Evolutionary conservation across 257 asterid species (phyloP).

Genomic region (Pogostemon cablin): DNA sequence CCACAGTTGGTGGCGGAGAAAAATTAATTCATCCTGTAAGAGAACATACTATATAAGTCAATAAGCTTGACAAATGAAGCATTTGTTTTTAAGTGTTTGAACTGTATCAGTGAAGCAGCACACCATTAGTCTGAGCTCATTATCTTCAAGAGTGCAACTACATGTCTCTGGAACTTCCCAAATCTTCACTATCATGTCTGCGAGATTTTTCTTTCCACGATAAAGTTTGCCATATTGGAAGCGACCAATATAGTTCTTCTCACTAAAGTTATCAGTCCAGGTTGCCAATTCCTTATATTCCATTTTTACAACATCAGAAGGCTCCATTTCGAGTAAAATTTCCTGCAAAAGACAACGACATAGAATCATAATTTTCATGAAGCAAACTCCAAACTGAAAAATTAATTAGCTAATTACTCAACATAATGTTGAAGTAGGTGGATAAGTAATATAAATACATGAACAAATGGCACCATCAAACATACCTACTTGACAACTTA

Average conservation of each 20-base stretch:
- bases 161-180: slow-evolving; percentile 9
- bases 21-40: slow-evolving; percentile 11
- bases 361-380: no score
- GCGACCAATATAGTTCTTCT: neutral
- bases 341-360: neutral
- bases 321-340: neutral
- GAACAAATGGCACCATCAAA: no score
- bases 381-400: neutral
- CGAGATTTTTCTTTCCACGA: neutral
- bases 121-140: slow-evolving; percentile 8
- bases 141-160: neutral
- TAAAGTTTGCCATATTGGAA: slow-evolving; percentile 18
- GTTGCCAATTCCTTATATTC: no score
- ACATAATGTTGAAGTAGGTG: no score
- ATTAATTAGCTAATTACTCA: neutral
- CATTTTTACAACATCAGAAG: neutral
- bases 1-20: slow-evolving; percentile 1
- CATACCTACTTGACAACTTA: no score
- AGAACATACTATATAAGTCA: neutral
- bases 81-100: neutral
- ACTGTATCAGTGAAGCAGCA: neutral
- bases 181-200: neutral
- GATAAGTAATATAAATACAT: no score
- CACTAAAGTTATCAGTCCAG: neutral
- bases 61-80: neutral